phyloP scores from a whole-genome alignment of 108 stramenopile genomes.

The Pseudonitzschia multiseries region DNA sequence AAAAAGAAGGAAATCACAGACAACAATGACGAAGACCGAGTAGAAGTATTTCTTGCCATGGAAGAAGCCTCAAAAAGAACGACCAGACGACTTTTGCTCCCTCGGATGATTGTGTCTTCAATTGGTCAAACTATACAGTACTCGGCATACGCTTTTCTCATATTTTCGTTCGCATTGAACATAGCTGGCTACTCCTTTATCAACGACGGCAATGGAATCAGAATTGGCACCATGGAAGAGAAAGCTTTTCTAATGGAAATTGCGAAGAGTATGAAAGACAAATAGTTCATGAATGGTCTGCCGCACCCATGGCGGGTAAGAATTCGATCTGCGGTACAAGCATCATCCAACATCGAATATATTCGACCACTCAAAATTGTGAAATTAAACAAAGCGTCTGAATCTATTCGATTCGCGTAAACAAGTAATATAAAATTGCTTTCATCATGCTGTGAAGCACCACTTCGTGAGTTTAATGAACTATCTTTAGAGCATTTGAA shows the following conservation, averaged over 20 bases:
- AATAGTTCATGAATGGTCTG: not conserved
- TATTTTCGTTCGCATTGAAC: not conserved
- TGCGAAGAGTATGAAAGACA: constrained; percentile 8
- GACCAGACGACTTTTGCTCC: not conserved
- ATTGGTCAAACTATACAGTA: not conserved
- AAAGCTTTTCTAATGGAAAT: constrained; percentile 9
- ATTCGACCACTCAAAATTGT: too few species aligned
- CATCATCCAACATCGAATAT: not conserved
- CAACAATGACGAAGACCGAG: constrained; percentile 6
- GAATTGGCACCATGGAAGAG: constrained; percentile 12
- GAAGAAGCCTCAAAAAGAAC: constrained; percentile 12
- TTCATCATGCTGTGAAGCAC: too few species aligned
- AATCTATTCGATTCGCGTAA: too few species aligned
- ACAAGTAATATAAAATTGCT: too few species aligned
- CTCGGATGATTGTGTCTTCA: constrained; percentile 8
- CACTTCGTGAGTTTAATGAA: too few species aligned
- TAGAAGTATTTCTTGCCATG: constrained; percentile 5
- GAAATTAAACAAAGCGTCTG: too few species aligned
- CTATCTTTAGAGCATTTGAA: not conserved
- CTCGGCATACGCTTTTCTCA: constrained; percentile 6
- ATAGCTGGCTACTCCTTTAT: constrained; percentile 5
- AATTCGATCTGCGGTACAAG: not conserved
- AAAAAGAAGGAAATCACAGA: not conserved
- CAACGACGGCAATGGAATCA: not conserved
- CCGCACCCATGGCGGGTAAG: not conserved